These are phyloP conservation scores for Glebionis coronaria DNA, from an alignment of 129 eudicot genomes.

Conservation along the genomic window DNA sequence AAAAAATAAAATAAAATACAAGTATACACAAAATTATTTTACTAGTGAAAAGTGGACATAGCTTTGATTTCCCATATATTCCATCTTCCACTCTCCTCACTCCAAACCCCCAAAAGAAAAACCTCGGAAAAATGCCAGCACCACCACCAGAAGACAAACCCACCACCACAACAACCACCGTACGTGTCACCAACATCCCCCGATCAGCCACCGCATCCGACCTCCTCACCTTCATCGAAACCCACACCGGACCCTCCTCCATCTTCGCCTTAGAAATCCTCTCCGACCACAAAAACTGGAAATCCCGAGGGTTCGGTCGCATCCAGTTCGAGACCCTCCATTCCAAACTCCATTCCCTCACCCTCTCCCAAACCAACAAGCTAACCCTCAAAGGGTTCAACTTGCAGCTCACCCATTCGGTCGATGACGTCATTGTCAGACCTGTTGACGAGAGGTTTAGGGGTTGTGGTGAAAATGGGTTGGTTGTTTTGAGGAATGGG, in stretches of 20 bases:
- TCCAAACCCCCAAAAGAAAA: not conserved
- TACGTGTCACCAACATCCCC: slow-evolving; percentile 65
- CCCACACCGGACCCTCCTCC: slow-evolving; percentile 47
- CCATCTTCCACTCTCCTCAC: slow-evolving; percentile 5
- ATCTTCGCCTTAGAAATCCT: slow-evolving; percentile 67
- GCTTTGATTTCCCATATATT: not conserved
- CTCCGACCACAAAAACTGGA: slow-evolving; percentile 90
- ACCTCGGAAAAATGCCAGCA: slow-evolving; percentile 32
- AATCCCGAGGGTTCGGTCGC: slow-evolving; percentile 73
- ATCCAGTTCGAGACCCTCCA: slow-evolving; percentile 72
- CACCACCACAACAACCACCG: slow-evolving; percentile 51
- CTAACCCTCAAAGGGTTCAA: slow-evolving; percentile 53
- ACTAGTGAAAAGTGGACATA: too few relatives aligned
- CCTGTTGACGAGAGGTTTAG: slow-evolving; percentile 52
- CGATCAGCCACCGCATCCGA: slow-evolving; percentile 62
- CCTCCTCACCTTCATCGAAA: slow-evolving; percentile 54
- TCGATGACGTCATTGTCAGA: slow-evolving; percentile 57
- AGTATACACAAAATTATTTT: too few relatives aligned
- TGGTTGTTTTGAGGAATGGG: slow-evolving; percentile 42
- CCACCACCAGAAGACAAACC: slow-evolving; percentile 37
- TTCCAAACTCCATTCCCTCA: slow-evolving; percentile 39
- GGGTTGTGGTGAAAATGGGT: slow-evolving; percentile 39
- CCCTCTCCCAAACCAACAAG: slow-evolving; percentile 22
- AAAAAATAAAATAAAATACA: too few relatives aligned
- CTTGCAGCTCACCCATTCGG: slow-evolving; percentile 46